Conservation (phyloP, 176 grass and related monocot genomes). For the Aegilops sharonensis region DNA sequence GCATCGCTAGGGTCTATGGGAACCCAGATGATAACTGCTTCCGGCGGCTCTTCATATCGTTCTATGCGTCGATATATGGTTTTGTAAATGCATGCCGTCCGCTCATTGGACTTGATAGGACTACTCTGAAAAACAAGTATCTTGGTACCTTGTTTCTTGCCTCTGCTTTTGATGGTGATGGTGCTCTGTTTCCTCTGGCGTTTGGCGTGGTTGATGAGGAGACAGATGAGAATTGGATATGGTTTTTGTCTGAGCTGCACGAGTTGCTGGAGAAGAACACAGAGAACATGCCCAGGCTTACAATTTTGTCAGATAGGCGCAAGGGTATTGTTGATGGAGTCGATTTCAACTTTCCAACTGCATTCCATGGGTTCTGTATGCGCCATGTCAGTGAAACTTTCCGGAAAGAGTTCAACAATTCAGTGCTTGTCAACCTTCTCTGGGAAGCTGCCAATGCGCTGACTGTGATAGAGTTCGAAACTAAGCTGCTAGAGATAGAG, state of each 20-base stretch:
- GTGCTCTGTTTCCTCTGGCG: constrained; percentile 88
- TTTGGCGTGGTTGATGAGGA: constrained; percentile 98
- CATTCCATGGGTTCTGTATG: constrained; percentile 97
- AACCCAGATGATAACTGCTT: constrained; percentile 84
- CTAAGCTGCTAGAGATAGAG: constrained; percentile 91
- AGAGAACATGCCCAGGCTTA: constrained; percentile 94
- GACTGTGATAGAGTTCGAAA: constrained; percentile 87
- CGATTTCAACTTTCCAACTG: constrained; percentile 96
- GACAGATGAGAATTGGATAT: constrained; percentile 93
- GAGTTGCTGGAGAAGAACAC: constrained; percentile 89
- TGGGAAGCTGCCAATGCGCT: constrained; percentile 95
- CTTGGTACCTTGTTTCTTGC: constrained; percentile 91
- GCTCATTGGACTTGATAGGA: constrained; percentile 87
- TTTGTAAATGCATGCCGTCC: constrained; percentile 94
- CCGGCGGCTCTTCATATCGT: constrained; percentile 79
- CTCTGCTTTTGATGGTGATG: constrained; percentile 90
- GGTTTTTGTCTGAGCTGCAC: constrained; percentile 94
- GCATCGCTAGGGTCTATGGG: constrained; percentile 75
- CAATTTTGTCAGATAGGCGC: constrained; percentile 83
- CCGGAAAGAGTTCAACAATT: constrained; percentile 84
- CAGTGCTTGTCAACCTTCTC: constrained; percentile 68
- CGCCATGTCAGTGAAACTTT: constrained; percentile 85
- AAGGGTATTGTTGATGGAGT: constrained; percentile 94
- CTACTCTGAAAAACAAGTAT: constrained; percentile 90
- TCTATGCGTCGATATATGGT: constrained; percentile 90